A percentile compares a stretch with the other conserved stretches of the same genome.
phyloP scores from a whole-genome alignment of 208 protist species.

The Trypanosoma scelopori region DNA sequence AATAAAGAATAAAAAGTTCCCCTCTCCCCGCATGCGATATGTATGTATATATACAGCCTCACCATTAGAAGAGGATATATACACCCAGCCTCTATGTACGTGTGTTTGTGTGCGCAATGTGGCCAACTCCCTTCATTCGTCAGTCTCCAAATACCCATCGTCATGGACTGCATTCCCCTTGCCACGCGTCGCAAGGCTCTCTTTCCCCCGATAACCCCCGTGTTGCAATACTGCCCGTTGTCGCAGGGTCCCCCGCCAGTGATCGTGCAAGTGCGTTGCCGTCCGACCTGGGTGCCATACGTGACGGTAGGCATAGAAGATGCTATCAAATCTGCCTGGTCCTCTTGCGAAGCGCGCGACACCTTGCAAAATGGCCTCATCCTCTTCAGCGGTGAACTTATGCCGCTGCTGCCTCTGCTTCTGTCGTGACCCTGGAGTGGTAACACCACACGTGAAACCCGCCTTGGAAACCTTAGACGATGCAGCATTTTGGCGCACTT shows the following conservation, averaged over 20 bases:
- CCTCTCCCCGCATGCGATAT: no score
- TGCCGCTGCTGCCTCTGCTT: conserved; percentile 31
- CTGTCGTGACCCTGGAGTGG: not conserved
- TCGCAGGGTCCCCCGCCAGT: conserved; percentile 78
- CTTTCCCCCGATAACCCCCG: conserved; percentile 26
- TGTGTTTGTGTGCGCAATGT: no score
- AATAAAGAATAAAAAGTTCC: no score
- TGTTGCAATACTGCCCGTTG: conserved; percentile 36
- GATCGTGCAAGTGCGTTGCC: conserved; percentile 68
- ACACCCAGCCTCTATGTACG: no score
- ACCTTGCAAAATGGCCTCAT: conserved; percentile 75
- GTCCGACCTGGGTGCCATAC: conserved; percentile 70
- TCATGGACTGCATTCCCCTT: not conserved
- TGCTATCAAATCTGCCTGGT: conserved; percentile 55
- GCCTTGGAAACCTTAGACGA: not conserved
- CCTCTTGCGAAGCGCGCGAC: conserved; percentile 56
- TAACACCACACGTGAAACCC: not conserved
- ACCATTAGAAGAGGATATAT: no score
- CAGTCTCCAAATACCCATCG: not conserved
- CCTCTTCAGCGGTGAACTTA: conserved; percentile 68
- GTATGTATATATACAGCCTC: no score
- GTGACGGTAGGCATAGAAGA: conserved; percentile 52
- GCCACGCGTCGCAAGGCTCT: conserved; percentile 16
- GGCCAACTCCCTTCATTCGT: not conserved
- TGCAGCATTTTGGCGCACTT: not conserved